Percentiles rank a stretch among this genome's conserved stretches.
phyloP scores from a whole-genome alignment of 1,284 basidiomycete species.

The Omphalotus olearius region DNA sequence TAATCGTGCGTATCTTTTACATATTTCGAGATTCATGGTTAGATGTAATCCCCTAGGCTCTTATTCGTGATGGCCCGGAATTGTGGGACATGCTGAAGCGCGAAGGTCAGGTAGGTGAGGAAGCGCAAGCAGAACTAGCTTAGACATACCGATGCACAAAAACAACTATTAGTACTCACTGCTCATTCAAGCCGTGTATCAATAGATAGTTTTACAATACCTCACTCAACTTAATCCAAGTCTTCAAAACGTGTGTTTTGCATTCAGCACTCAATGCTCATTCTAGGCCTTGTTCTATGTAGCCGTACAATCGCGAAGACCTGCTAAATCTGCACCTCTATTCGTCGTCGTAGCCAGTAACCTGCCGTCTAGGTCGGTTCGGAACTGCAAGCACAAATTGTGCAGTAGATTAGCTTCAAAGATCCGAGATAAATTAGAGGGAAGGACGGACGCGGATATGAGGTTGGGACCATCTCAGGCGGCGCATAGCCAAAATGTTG shows the following conservation, averaged over 20 bases:
- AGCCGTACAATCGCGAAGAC: no score
- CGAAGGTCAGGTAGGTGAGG: neutral
- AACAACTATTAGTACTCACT: no score
- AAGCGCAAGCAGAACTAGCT: neutral
- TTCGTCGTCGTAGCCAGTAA: conserved; percentile 42
- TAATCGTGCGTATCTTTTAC: conserved; percentile 58
- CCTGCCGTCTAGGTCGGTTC: conserved; percentile 31
- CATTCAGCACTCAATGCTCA: no score
- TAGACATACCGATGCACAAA: no score
- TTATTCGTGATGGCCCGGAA: conserved; percentile 59
- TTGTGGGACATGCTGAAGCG: conserved; percentile 46
- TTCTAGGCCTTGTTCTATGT: no score
- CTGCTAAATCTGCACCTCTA: conserved; percentile 12
- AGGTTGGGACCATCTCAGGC: conserved; percentile 73
- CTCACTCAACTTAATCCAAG: neutral
- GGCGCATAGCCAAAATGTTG: conserved; percentile 70
- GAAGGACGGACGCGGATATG: conserved; percentile 78
- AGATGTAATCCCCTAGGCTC: conserved; percentile 37
- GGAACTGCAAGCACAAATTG: conserved; percentile 22
- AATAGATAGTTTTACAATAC: neutral
- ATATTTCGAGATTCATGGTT: neutral
- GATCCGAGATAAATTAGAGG: neutral
- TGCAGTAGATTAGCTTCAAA: neutral
- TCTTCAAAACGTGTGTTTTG: no score
- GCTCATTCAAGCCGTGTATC: neutral